These are phyloP conservation scores for Candida parachauliodes DNA, from an alignment of 805 yeast genomes.

Conservation along the genomic window DNA sequence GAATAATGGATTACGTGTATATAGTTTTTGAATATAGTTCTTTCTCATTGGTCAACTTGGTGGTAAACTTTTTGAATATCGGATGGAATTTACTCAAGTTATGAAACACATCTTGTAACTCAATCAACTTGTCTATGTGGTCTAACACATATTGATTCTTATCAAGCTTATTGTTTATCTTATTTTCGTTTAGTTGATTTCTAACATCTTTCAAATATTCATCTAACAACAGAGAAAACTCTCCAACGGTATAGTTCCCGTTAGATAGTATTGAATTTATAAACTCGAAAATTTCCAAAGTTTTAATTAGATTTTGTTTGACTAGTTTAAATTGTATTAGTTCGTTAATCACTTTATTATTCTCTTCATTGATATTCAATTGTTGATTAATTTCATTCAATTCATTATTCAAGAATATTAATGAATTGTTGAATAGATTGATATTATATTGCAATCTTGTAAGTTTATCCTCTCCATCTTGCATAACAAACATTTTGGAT, in stretches of 20 bases:
- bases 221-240: constrained; percentile 34
- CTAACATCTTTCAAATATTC: constrained; percentile 44
- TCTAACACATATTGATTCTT: constrained; percentile 10
- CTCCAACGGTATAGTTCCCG: constrained; percentile 12
- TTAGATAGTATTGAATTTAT: constrained; percentile 16
- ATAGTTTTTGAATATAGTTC: constrained; percentile 4
- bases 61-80: constrained; percentile 46
- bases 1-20: constrained; percentile 4
- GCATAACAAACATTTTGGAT: constrained; percentile 18
- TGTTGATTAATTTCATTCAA: constrained; percentile 23
- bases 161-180: constrained; percentile 29
- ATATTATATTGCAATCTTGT: constrained; percentile 65
- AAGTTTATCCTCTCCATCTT: constrained; percentile 19
- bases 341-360: constrained; percentile 24
- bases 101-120: constrained; percentile 50
- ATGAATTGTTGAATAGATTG: constrained; percentile 56
- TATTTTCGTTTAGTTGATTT: constrained; percentile 36
- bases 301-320: constrained; percentile 44
- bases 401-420: constrained; percentile 52
- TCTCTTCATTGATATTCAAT: constrained; percentile 13
- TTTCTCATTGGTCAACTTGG: constrained; percentile 12
- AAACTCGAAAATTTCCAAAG: constrained; percentile 44
- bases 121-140: constrained; percentile 46
- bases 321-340: constrained; percentile 43
- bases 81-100: constrained; percentile 49